These are phyloP conservation scores for Trifolium fragiferum DNA, from an alignment of 306 rosid species.

Conservation along the genomic window DNA sequence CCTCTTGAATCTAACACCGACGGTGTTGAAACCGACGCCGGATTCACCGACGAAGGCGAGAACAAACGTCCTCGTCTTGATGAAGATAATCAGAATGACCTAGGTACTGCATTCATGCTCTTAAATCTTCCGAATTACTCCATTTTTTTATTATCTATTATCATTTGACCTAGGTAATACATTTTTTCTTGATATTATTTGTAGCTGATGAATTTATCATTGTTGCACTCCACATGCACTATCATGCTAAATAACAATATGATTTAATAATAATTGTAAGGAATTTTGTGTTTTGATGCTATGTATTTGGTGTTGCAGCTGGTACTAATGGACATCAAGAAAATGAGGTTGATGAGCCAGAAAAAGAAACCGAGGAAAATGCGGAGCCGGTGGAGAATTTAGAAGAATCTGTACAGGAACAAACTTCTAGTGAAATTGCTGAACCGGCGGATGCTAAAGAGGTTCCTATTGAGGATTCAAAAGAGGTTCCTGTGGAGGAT, in stretches of 20 bases:
- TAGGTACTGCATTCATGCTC: constrained; percentile 50
- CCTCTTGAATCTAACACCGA: constrained; percentile 46
- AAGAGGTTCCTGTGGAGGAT: neutral
- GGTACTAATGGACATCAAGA: constrained; percentile 72
- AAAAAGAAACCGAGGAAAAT: constrained; percentile 44
- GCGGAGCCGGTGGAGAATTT: constrained; percentile 3
- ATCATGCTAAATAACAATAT: neutral
- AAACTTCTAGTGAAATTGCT: constrained; percentile 36
- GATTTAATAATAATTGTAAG: neutral
- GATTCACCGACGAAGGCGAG: constrained; percentile 53
- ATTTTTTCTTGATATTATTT: neutral
- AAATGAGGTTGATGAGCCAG: constrained; percentile 41
- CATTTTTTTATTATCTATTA: neutral
- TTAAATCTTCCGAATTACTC: neutral
- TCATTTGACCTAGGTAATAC: neutral
- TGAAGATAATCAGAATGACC: constrained; percentile 50
- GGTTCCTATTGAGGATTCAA: neutral
- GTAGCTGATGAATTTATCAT: neutral
- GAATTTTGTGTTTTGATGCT: neutral
- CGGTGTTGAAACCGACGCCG: constrained; percentile 32
- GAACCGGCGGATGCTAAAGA: constrained; percentile 34
- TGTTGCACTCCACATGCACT: neutral
- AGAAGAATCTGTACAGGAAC: constrained; percentile 43
- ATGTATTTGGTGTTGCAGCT: constrained; percentile 51
- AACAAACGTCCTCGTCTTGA: constrained; percentile 77